Percentiles rank a stretch among this genome's conserved stretches.
Evolutionary conservation across 331 rosid genomes (phyloP).

Genomic region (Quercus tomentella): DNA sequence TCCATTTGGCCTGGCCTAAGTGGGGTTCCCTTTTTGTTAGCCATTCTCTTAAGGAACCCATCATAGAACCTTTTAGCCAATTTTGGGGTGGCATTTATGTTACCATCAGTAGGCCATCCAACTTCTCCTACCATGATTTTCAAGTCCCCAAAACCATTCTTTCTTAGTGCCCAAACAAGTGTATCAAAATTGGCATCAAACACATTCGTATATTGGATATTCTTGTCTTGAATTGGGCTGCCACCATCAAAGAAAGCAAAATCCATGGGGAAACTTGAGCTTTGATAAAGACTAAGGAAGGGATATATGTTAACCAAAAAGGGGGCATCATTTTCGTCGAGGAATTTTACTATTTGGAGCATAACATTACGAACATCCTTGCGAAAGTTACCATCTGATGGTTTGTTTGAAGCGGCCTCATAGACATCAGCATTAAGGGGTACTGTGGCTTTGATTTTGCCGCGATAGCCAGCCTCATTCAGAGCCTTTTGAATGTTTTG

Average conservation of each 20-base stretch:
- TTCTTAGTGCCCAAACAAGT: conserved; percentile 47
- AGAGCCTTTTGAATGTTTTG: conserved; percentile 63
- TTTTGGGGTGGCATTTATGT: conserved; percentile 18
- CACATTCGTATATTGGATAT: conserved; percentile 37
- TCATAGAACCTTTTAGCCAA: conserved; percentile 54
- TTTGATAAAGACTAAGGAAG: conserved; percentile 56
- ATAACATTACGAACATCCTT: conserved; percentile 27
- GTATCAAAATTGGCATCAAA: conserved; percentile 81
- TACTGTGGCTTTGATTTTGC: conserved; percentile 46
- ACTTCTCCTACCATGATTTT: conserved; percentile 61
- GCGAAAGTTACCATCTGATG: conserved; percentile 64
- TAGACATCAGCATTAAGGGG: conserved; percentile 86
- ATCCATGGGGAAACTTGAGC: conserved; percentile 34
- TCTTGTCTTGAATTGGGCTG: conserved; percentile 31
- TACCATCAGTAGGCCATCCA: conserved; percentile 89
- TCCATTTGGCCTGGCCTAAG: conserved; percentile 25
- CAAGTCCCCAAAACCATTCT: conserved; percentile 32
- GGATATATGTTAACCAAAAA: conserved; percentile 85
- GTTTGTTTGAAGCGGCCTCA: conserved; percentile 41
- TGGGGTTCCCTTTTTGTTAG: conserved; percentile 48
- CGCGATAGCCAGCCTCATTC: conserved; percentile 46
- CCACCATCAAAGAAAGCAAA: conserved; percentile 56
- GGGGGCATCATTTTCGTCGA: conserved; percentile 40
- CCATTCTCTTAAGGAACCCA: conserved; percentile 56
- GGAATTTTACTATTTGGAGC: conserved; percentile 39